Evolutionary conservation across 163 green algal species (phyloP), one percentile per base, ranked within the genome.

Genomic region (Chlorella variabilis): DNA sequence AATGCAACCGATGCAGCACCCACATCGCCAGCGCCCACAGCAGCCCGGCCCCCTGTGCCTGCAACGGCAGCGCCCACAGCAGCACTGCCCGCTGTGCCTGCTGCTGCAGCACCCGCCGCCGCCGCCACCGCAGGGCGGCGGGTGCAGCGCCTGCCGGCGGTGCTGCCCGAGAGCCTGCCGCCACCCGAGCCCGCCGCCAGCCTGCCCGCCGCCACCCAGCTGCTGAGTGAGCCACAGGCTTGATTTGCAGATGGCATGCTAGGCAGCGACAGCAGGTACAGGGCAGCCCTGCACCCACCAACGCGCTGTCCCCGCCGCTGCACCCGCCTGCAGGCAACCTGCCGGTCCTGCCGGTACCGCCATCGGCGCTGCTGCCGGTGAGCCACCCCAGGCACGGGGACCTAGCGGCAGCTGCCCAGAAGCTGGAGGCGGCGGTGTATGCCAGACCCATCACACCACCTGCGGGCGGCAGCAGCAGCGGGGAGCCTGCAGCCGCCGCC

Each of bases 141-240:
- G n/a, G 41, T 61, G n/a, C 20, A 49, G 41, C 78, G 78, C 17
- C 68, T 84, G 56, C 68, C 78, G 13, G 68, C 70, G 15, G 78
- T 75, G 31, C 58, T 59, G 27, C 39, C 56, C 0, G 62, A 62
- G 0, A 67, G 27, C 31, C 78, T 84, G 56, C 58, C 78, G 5
- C 27, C 39, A 63, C 54, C 38, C 0, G 49, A 27, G 20, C 36
- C 59, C 1, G 33, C 54, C 7, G 15, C 56, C 17, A 23, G 33
- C 27, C 27, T 54, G 54, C 73, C 38, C 15, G 27, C 73, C 2
- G 73, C 73, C 18, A 18, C 38, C 15, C 41, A 69, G 38, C 36
- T 80, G 73, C 56, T 80, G 54, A 45, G 73, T 80, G n/a, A 70
- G 56, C 15, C 5, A 31, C 18, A 5, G 51, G 11, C n/a, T n/a